A percentile compares a stretch with the other conserved stretches of the same genome.
Evolutionary conservation across 768 basidiomycete genomes (phyloP).

Genomic region (Cystoderma amianthinum): DNA sequence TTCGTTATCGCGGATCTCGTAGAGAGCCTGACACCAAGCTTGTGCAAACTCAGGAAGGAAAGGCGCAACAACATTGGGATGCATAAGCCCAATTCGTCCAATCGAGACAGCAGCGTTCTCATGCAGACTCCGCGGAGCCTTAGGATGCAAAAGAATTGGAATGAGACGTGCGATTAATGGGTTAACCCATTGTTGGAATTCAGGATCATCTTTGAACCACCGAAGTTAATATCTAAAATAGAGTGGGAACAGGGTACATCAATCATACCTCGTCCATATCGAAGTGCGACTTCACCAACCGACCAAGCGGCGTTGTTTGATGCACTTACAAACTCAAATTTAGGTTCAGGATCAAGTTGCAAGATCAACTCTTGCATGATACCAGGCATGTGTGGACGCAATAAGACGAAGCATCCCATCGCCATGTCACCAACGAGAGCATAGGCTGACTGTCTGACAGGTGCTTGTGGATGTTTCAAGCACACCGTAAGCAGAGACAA

Average conservation of each 20-base stretch:
- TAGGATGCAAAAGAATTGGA: conserved; percentile 87
- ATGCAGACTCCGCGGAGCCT: conserved; percentile 88
- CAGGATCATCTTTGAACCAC: conserved; percentile 52
- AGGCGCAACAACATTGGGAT: conserved; percentile 83
- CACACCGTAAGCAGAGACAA: conserved; percentile 81
- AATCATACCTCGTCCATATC: conserved; percentile 70
- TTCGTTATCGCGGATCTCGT: conserved; percentile 98
- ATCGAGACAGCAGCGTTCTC: conserved; percentile 99
- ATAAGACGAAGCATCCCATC: conserved; percentile 86
- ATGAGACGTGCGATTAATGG: conserved; percentile 84
- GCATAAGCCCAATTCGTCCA: conserved; percentile 91
- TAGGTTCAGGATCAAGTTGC: conserved; percentile 91
- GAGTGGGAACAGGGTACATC: too few species aligned
- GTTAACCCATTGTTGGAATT: conserved; percentile 90
- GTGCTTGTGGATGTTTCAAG: conserved; percentile 92
- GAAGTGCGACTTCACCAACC: conserved; percentile 95
- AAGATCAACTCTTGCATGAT: conserved; percentile 87
- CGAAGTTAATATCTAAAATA: too few species aligned
- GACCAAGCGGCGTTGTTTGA: conserved; percentile 99
- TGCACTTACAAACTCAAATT: conserved; percentile 90
- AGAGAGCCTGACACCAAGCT: conserved; percentile 94
- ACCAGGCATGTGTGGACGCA: conserved; percentile 79
- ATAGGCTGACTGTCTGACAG: conserved; percentile 93
- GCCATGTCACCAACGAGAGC: conserved; percentile 98
- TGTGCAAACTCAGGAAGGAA: conserved; percentile 87